Evolutionary conservation across 2,329 filamentous ascomycete genomes (phyloP).

Genomic region (Hymenoscyphus scutula): DNA sequence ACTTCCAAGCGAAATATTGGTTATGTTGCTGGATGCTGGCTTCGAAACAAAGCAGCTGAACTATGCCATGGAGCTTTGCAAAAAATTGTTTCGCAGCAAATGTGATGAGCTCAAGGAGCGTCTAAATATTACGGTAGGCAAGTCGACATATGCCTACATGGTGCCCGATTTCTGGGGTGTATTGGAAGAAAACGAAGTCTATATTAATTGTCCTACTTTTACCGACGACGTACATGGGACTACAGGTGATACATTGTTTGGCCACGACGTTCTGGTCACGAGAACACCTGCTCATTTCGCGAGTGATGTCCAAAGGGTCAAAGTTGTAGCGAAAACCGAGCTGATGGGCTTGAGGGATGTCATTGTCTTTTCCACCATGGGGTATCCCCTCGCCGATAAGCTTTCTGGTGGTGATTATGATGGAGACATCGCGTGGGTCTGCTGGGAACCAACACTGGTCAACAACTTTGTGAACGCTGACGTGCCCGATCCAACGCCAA

Average conservation of each 20-base stretch:
- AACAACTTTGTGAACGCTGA: constrained; percentile 63
- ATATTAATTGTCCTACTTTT: constrained; percentile 66
- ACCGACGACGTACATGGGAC: constrained; percentile 51
- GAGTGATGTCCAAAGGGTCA: constrained; percentile 71
- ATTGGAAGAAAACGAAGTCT: constrained; percentile 63
- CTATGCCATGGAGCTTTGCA: constrained; percentile 49
- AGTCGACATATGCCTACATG: constrained; percentile 64
- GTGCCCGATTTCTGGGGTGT: constrained; percentile 63
- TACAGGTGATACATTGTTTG: constrained; percentile 52
- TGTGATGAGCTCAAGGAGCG: constrained; percentile 45
- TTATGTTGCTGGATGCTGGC: constrained; percentile 56
- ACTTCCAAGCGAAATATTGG: constrained; percentile 47
- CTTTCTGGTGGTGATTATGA: constrained; percentile 81
- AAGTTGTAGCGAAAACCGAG: constrained; percentile 54
- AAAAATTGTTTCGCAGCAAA: constrained; percentile 21
- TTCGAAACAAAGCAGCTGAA: constrained; percentile 52
- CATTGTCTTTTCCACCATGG: constrained; percentile 69
- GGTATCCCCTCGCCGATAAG: constrained; percentile 61
- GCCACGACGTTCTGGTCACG: constrained; percentile 62
- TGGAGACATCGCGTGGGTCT: constrained; percentile 75
- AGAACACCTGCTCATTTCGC: constrained; percentile 67
- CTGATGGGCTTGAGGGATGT: constrained; percentile 73
- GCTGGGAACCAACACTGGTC: constrained; percentile 68
- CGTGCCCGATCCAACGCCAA: constrained; percentile 41
- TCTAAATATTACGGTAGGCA: constrained; percentile 58